Evolutionary conservation across 2,329 filamentous ascomycete species (phyloP).

Genomic region (Stenocarpella maydis): DNA sequence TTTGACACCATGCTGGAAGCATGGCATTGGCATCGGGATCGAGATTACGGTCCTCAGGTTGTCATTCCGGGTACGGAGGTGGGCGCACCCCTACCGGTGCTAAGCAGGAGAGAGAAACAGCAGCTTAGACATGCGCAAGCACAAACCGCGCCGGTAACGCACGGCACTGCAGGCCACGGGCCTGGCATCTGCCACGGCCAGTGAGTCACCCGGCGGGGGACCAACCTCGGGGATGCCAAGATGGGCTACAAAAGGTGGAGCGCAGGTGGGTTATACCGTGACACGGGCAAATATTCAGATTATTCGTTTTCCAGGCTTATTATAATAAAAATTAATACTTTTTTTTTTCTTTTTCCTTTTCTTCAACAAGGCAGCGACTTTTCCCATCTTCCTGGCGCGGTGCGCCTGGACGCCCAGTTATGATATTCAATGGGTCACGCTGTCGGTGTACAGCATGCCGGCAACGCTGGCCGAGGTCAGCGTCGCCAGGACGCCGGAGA

Average conservation of each 20-base stretch:
- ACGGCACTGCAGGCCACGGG: background rate
- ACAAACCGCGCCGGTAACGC: background rate
- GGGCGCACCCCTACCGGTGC: too few species aligned
- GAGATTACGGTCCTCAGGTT: too few species aligned
- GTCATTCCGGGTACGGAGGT: too few species aligned
- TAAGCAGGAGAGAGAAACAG: too few species aligned
- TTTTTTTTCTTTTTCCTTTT: background rate
- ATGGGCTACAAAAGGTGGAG: background rate
- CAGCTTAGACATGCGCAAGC: background rate
- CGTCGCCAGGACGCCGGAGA: slow-evolving; percentile 81
- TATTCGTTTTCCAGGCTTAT: slow-evolving; percentile 16
- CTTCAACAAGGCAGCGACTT: too few species aligned
- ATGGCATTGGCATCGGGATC: too few species aligned
- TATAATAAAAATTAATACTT: too few species aligned
- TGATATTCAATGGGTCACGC: background rate
- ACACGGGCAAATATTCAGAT: background rate
- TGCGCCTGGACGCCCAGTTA: background rate
- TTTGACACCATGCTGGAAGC: too few species aligned
- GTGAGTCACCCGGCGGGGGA: slow-evolving; percentile 2
- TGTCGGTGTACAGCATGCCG: slow-evolving; percentile 73
- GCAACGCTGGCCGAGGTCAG: slow-evolving; percentile 81
- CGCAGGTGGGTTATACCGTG: background rate
- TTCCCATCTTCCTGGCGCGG: too few species aligned
- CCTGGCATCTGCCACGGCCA: background rate
- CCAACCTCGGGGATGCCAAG: background rate